These are phyloP conservation scores for Antarctomyces pellizariae DNA, from an alignment of 495 filamentous ascomycete species.

Conservation along the genomic window DNA sequence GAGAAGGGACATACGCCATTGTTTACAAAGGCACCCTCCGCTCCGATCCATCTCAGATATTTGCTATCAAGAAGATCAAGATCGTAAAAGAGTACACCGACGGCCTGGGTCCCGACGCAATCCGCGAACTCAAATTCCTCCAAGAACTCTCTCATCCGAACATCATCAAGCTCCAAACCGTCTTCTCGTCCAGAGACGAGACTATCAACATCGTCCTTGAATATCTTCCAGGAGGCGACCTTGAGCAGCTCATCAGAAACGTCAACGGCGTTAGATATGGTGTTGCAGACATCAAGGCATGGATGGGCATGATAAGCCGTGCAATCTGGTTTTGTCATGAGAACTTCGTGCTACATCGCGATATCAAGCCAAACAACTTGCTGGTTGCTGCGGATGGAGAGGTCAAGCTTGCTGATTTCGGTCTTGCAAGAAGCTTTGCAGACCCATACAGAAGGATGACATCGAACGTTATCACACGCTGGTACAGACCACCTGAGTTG, in stretches of 20 bases:
- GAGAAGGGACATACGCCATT: constrained; percentile 90
- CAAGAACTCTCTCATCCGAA: constrained; percentile 93
- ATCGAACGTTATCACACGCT: constrained; percentile 81
- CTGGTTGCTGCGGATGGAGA: constrained; percentile 81
- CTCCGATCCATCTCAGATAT: constrained; percentile 35
- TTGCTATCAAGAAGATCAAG: constrained; percentile 99
- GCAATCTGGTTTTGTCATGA: constrained; percentile 95
- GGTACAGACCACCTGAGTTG: constrained; percentile 89
- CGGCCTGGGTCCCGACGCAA: constrained; percentile 77
- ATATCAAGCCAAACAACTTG: constrained; percentile 98
- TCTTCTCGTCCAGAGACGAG: constrained; percentile 80
- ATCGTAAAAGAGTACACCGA: constrained; percentile 60
- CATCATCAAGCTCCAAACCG: constrained; percentile 72
- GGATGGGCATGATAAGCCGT: constrained; percentile 91
- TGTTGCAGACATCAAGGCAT: constrained; percentile 79
- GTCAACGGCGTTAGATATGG: constrained; percentile 45
- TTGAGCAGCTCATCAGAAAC: constrained; percentile 84
- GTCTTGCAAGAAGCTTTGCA: constrained; percentile 67
- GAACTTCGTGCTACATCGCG: constrained; percentile 81
- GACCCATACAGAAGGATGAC: constrained; percentile 85
- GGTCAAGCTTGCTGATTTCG: constrained; percentile 94
- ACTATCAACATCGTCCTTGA: constrained; percentile 91
- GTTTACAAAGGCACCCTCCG: constrained; percentile 72
- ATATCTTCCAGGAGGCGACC: constrained; percentile 70
- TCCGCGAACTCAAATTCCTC: constrained; percentile 84